phyloP scores from a whole-genome alignment of 495 filamentous ascomycete species.

The Corynascus novoguineensis region DNA sequence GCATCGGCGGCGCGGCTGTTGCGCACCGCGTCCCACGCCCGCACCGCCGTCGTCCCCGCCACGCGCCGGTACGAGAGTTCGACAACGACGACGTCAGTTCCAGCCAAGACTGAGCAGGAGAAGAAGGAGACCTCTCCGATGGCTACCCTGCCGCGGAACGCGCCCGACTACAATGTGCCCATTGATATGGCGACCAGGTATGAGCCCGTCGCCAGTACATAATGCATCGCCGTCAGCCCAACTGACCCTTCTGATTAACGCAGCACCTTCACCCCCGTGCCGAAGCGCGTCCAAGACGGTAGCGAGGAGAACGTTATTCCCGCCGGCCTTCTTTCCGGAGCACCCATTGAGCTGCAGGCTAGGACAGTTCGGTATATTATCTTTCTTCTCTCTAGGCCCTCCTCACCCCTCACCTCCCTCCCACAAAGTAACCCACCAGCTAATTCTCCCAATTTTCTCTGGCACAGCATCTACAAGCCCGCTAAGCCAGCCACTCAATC shows the following conservation, averaged over 20 bases:
- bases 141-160: slow-evolving; percentile 46
- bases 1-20: slow-evolving; percentile 40
- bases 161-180: slow-evolving; percentile 72
- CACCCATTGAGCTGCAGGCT: slow-evolving; percentile 87
- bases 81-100: slow-evolving; percentile 20
- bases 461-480: slow-evolving; percentile 74
- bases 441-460: not conserved
- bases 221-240: not conserved
- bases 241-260: not conserved
- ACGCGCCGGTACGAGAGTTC: slow-evolving; percentile 45
- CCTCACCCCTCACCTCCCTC: not conserved
- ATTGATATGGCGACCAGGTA: slow-evolving; percentile 81
- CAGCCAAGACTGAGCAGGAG: slow-evolving; percentile 25
- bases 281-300: slow-evolving; percentile 81
- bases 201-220: slow-evolving; percentile 19
- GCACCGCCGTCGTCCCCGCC: slow-evolving; percentile 33
- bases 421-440: not conserved
- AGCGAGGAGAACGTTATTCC: slow-evolving; percentile 74
- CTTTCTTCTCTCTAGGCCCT: no score
- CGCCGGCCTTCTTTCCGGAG: slow-evolving; percentile 84
- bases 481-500: slow-evolving; percentile 93
- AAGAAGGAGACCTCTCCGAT: slow-evolving; percentile 29
- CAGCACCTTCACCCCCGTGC: slow-evolving; percentile 84
- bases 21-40: slow-evolving; percentile 36
- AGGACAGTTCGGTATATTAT: slow-evolving; percentile 84